Percentiles rank a stretch among this genome's conserved stretches.
Evolutionary conservation across 2,329 filamentous ascomycete species (phyloP).

Genomic region (Fragosphaeria purpurea): DNA sequence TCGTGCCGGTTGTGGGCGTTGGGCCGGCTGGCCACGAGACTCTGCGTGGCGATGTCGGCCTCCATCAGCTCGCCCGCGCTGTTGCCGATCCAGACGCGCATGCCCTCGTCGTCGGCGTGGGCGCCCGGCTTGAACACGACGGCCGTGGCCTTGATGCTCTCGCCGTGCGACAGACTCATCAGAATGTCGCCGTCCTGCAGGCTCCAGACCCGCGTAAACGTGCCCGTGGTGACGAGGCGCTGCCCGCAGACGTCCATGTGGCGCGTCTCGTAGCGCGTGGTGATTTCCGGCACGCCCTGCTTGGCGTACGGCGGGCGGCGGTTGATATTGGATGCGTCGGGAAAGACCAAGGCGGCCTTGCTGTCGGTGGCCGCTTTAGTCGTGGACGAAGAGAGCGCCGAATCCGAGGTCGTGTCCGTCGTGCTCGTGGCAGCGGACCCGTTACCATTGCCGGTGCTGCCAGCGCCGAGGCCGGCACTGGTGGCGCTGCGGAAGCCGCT

Average conservation of each 20-base stretch:
- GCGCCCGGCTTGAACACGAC: conserved; percentile 76
- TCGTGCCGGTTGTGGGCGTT: conserved; percentile 69
- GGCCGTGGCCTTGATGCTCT: conserved; percentile 72
- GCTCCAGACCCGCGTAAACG: conserved; percentile 82
- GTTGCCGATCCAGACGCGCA: conserved; percentile 79
- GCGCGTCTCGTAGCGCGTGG: conserved; percentile 77
- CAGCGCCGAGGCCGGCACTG: background rate
- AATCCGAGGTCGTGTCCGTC: no score
- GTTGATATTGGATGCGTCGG: conserved; percentile 76
- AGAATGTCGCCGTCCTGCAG: conserved; percentile 70
- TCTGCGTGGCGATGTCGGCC: conserved; percentile 68
- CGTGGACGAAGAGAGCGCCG: background rate
- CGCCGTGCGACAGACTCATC: conserved; percentile 72
- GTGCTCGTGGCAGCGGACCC: background rate
- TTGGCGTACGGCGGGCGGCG: conserved; percentile 69
- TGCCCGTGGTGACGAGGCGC: conserved; percentile 76
- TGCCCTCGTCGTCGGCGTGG: conserved; percentile 70
- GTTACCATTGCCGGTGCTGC: background rate
- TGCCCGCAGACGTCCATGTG: conserved; percentile 83
- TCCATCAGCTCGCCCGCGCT: conserved; percentile 83
- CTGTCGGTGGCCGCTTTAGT: background rate
- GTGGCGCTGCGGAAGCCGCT: background rate
- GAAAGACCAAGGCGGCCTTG: conserved; percentile 43
- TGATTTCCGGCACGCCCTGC: conserved; percentile 63
- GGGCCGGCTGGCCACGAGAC: conserved; percentile 56